These are phyloP conservation scores for Murraya paniculata DNA, from an alignment of 345 rosid genomes.

Conservation along the genomic window DNA sequence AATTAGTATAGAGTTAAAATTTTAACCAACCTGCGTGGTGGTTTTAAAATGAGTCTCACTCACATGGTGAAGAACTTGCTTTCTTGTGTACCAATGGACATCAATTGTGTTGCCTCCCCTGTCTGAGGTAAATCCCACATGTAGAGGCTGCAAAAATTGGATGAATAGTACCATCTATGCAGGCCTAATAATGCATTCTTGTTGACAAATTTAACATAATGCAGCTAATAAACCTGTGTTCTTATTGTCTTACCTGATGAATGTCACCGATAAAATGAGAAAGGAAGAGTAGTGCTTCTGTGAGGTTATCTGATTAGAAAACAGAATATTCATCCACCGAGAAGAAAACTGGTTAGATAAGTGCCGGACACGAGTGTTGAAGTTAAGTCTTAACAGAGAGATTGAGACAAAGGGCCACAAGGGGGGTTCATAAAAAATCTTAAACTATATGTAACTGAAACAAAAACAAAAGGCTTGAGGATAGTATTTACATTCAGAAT, in stretches of 20 bases:
- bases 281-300: constrained; percentile 84
- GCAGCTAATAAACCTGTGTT: neutral
- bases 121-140: constrained; percentile 72
- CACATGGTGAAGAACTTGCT: constrained; percentile 82
- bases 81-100: constrained; percentile 81
- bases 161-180: neutral
- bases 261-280: constrained; percentile 90
- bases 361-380: too few species aligned
- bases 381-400: too few species aligned
- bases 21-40: neutral
- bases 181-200: neutral
- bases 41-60: constrained; percentile 35
- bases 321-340: neutral
- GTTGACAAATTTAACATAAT: neutral
- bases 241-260: constrained; percentile 57
- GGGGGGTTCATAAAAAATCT: too few species aligned
- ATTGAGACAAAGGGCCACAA: too few species aligned
- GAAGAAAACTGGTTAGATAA: neutral
- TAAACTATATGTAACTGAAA: too few species aligned
- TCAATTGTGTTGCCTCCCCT: constrained; percentile 81
- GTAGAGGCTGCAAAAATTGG: constrained; percentile 58
- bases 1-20: neutral
- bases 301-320: constrained; percentile 64
- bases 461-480: neutral
- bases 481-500: constrained; percentile 41